Evolutionary conservation across 2,329 filamentous ascomycete species (phyloP), one percentile per base, ranked within the genome.

Genomic region (Ustulina deusta): DNA sequence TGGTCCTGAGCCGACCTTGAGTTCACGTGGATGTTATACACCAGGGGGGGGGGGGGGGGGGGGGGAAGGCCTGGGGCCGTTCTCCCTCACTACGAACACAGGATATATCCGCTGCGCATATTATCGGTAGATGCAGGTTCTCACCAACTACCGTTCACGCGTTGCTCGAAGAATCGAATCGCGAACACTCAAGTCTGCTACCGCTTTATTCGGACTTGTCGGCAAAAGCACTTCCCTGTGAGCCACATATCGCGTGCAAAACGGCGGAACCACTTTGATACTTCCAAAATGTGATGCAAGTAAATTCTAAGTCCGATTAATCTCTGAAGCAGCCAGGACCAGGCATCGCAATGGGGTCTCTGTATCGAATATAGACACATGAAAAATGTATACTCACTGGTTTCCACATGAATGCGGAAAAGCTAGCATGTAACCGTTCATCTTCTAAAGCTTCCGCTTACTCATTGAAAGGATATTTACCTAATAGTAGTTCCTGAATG

Each of bases 11-110:
- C n/a, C 17, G 59, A n/a, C 34, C 27, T 51, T 20, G 3, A 20
- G 15, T 42, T 29, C 36, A 27, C 25, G 36, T 25, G 15, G 40
- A 29, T 32, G 36, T n/a, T 40, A 6, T 9, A 29, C 15, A 17
- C 52, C 4, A n/a, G 52, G 52, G 27, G 32, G 13, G n/a, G 52
- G 52, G 27, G 32, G 13, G 52, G 52, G 27, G 32, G 13, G 52
- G 52, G 27, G 32, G 13, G 32, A 3, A 13, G 42, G 25, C 25
- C 17, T 17, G 46, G 25, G 15, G 46, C 46, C 34, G 6, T 40
- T 40, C 13, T 38, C 11, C 9, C 15, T 42, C 1, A 7, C 22
- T 15, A 25, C 3, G n/a, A 40, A 40, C 34, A 13, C 17, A 40
- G 34, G 52, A 40, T 38, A n/a, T 34, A 55, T 27, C 10, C 11